phyloP scores from a whole-genome alignment of 192 early-diverging fungal genomes.

The Backusella westeae region DNA sequence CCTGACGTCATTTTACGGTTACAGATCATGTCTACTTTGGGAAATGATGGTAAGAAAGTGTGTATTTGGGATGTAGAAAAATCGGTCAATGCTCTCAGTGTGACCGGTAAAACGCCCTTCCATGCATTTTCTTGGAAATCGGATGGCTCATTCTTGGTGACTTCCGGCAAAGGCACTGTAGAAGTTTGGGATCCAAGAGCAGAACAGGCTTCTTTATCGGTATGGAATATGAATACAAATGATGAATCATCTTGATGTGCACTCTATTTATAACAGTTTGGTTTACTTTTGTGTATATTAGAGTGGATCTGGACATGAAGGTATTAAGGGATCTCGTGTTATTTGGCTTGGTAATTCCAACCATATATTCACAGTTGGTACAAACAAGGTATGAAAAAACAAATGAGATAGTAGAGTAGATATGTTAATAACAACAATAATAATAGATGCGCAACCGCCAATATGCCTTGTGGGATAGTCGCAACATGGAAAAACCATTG shows the following conservation, averaged over 20 bases:
- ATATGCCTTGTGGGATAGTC: constrained; percentile 74
- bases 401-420: background rate
- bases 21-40: constrained; percentile 46
- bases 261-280: background rate
- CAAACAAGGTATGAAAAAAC: constrained; percentile 46
- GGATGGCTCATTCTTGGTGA: constrained; percentile 51
- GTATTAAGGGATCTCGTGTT: constrained; percentile 62
- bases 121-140: constrained; percentile 61
- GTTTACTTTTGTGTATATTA: background rate
- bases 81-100: constrained; percentile 12
- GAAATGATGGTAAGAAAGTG: constrained; percentile 40
- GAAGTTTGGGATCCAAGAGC: constrained; percentile 62
- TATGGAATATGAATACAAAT: background rate
- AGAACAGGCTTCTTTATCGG: constrained; percentile 28
- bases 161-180: constrained; percentile 56
- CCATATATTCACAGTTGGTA: constrained; percentile 70
- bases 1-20: background rate
- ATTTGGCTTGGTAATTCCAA: constrained; percentile 69
- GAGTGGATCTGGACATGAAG: constrained; percentile 53
- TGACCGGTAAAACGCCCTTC: constrained; percentile 29
- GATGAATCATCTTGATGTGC: background rate
- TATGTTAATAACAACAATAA: background rate
- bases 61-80: constrained; percentile 49
- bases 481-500: constrained; percentile 58
- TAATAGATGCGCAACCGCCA: constrained; percentile 59